Evolutionary conservation across 495 filamentous ascomycete genomes (phyloP).

Genomic region (Lasiosphaeris hirsuta): DNA sequence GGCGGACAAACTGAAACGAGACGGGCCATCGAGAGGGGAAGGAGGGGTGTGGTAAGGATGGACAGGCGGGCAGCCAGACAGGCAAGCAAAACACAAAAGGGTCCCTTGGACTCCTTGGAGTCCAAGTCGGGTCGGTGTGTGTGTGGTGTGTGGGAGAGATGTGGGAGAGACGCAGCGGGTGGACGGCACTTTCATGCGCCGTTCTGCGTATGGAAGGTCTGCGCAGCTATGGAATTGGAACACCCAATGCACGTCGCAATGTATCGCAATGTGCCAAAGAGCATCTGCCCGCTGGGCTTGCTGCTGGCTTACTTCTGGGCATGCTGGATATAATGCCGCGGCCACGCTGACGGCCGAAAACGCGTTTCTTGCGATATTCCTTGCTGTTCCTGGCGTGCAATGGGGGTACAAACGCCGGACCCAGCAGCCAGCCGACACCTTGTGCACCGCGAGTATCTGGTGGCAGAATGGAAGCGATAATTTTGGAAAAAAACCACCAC

Average conservation of each 20-base stretch:
- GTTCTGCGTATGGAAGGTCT: neutral
- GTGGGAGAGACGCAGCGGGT: slow-evolving; percentile 1
- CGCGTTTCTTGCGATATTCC: too few species aligned
- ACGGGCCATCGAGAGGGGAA: slow-evolving; percentile 5
- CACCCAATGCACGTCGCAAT: neutral
- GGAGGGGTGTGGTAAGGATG: neutral
- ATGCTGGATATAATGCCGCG: too few species aligned
- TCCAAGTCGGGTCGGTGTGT: neutral
- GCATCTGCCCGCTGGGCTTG: neutral
- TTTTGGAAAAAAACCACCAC: slow-evolving; percentile 17
- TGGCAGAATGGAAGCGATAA: neutral
- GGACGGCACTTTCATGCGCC: slow-evolving; percentile 17
- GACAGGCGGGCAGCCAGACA: neutral
- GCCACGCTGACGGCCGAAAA: too few species aligned
- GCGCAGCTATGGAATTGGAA: neutral
- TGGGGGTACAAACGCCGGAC: too few species aligned
- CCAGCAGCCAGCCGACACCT: too few species aligned
- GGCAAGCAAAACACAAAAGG: slow-evolving; percentile 1
- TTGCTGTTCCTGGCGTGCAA: too few species aligned
- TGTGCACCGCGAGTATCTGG: slow-evolving; percentile 1
- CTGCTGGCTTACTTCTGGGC: too few species aligned
- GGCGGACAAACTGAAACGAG: slow-evolving; percentile 18
- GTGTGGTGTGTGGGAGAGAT: slow-evolving; percentile 12
- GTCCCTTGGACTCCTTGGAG: neutral
- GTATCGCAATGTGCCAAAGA: neutral